These are phyloP conservation scores for Leucogyrophana mollusca DNA, from an alignment of 768 basidiomycete genomes.

Conservation along the genomic window DNA sequence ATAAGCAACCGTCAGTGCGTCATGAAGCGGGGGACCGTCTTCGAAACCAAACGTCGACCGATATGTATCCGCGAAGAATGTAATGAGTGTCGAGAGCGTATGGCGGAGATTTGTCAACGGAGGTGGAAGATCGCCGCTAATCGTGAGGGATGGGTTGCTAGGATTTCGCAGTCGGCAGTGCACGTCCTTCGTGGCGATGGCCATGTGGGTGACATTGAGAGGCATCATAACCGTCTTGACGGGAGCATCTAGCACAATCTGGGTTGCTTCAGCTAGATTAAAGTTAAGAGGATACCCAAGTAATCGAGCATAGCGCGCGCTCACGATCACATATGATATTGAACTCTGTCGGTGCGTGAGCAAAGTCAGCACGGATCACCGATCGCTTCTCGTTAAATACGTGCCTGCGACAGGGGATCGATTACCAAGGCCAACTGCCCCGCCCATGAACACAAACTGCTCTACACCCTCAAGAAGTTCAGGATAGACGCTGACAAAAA, in stretches of 20 bases:
- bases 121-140: constrained; percentile 10
- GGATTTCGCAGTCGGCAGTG: constrained; percentile 55
- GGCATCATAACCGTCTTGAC: constrained; percentile 76
- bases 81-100: constrained; percentile 72
- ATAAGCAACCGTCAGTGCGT: constrained; percentile 80
- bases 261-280: constrained; percentile 69
- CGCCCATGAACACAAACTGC: constrained; percentile 77
- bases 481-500: constrained; percentile 61
- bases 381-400: constrained; percentile 2
- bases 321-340: constrained; percentile 82
- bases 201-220: constrained; percentile 86
- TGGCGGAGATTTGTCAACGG: constrained; percentile 55
- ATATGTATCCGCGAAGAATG: constrained; percentile 73
- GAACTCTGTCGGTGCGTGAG: constrained; percentile 48
- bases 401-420: constrained; percentile 70
- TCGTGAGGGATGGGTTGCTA: constrained; percentile 23
- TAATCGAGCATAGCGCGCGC: constrained; percentile 20
- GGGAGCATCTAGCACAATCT: constrained; percentile 75
- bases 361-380: not conserved
- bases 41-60: constrained; percentile 74
- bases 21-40: constrained; percentile 87
- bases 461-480: constrained; percentile 48
- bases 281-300: not conserved
- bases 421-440: constrained; percentile 85
- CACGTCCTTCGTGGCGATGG: constrained; percentile 62